phyloP scores from a whole-genome alignment of 805 yeast genomes.

The Schwanniomyces polymorphus region DNA sequence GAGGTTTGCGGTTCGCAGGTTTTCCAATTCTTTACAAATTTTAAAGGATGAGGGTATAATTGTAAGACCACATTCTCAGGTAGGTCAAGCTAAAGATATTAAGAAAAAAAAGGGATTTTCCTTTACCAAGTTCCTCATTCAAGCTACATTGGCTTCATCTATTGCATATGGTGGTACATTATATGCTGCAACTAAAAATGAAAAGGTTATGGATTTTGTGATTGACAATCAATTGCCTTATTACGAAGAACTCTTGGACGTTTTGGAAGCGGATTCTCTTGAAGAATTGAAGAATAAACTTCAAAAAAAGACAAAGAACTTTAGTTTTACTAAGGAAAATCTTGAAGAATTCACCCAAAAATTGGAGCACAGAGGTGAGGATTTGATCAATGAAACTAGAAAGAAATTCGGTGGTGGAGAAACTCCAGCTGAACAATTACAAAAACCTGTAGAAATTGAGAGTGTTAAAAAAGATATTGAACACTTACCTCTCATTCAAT shows the following conservation, averaged over 20 bases:
- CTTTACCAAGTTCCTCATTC: constrained; percentile 29
- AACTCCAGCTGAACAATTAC: constrained; percentile 43
- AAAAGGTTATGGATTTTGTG: constrained; percentile 44
- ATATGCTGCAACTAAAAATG: constrained; percentile 43
- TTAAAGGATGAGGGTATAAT: constrained; percentile 2
- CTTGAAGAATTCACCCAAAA: constrained; percentile 32
- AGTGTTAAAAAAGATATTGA: constrained; percentile 26
- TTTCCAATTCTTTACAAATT: constrained; percentile 3
- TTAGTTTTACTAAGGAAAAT: constrained; percentile 30
- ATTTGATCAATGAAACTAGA: constrained; percentile 36
- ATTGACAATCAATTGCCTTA: constrained; percentile 44
- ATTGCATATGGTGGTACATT: constrained; percentile 39
- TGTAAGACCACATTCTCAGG: neutral
- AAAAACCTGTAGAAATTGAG: constrained; percentile 39
- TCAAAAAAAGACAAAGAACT: constrained; percentile 17
- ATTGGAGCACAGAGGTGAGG: constrained; percentile 32
- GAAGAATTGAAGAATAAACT: constrained; percentile 28
- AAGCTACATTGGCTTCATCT: constrained; percentile 24
- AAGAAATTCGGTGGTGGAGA: constrained; percentile 22
- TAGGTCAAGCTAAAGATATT: neutral
- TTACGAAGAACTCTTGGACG: constrained; percentile 39
- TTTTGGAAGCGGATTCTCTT: constrained; percentile 34
- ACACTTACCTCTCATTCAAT: constrained; percentile 34
- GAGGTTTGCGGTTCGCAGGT: constrained; percentile 1
- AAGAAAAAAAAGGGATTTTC: constrained; percentile 29